Percentiles rank a stretch among this genome's conserved stretches.
phyloP scores from a whole-genome alignment of 352 stramenopile species.

The Phytophthora sp. region DNA sequence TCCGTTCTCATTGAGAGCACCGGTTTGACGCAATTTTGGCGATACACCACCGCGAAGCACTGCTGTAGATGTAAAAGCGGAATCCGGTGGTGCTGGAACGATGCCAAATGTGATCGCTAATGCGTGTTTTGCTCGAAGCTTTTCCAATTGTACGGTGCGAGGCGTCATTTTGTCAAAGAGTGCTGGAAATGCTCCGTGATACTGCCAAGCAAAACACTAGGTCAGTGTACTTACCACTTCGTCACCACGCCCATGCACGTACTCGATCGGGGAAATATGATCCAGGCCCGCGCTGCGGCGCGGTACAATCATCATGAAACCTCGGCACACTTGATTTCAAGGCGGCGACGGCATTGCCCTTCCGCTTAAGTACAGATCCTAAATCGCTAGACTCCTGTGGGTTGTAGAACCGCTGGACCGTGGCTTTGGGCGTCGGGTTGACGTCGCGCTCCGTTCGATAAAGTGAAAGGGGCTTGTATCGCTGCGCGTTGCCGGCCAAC shows the following conservation, averaged over 20 bases:
- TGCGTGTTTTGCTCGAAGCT: conserved; percentile 24
- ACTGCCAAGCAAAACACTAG: conserved; percentile 27
- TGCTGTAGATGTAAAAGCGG: not conserved
- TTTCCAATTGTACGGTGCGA: conserved; percentile 20
- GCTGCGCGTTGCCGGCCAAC: conserved; percentile 35
- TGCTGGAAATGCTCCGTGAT: conserved; percentile 51
- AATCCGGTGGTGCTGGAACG: conserved; percentile 1
- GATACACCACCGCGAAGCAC: not conserved
- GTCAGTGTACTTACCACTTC: not conserved
- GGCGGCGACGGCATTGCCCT: conserved; percentile 42
- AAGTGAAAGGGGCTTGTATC: conserved; percentile 18
- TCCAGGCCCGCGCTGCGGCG: conserved; percentile 33
- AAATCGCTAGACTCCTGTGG: conserved; percentile 45
- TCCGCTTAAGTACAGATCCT: conserved; percentile 22
- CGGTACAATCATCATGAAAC: conserved; percentile 32
- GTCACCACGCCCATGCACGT: conserved; percentile 6
- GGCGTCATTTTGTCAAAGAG: conserved; percentile 49
- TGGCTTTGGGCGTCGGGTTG: conserved; percentile 46
- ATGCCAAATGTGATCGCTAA: conserved; percentile 41
- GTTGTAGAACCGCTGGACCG: conserved; percentile 57
- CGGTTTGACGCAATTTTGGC: not conserved
- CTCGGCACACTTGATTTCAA: conserved; percentile 58
- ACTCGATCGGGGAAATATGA: conserved; percentile 58
- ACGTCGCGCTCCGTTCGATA: conserved; percentile 57
- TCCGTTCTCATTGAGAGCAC: not conserved